Evolutionary conservation across 108 stramenopile genomes (phyloP), one percentile per base, ranked within the genome.

Genomic region (Conticribra weissflogii): DNA sequence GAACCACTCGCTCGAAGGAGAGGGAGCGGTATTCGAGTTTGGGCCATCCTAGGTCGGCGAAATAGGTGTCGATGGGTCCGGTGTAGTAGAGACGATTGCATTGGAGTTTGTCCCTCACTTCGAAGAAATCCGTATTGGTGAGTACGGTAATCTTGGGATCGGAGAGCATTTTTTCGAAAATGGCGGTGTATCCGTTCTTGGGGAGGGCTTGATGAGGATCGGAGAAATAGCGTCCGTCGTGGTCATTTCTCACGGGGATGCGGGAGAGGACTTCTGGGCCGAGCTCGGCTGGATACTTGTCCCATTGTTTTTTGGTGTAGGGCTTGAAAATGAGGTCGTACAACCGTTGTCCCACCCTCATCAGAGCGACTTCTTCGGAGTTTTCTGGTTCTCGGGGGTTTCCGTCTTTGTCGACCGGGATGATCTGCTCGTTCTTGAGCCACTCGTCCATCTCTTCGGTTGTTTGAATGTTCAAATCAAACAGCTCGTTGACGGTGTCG

Each of bases 291-390:
- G 93, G 93, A 29, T 80, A 61, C 53, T 82, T 86, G 29, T 72
- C 86, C 93, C 93, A 94, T 65, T 94, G 93, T 50, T 94, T 94
- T 41, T 63, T 78, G 1, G 93, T 94, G 71, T 91, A 94, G 0
- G 87, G 85, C 18, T 85, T 55, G 73, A 94, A 94, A 32, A 91
- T 85, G 14, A 83, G 57, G 18, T 91, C 71, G 68, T 90, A 94
- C 53, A 94, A 62, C 22, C 80, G 71, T 25, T 51, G 36, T n/a
- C 92, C 92, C 16, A 94, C 92, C 8, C 87, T 69, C 8, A 81
- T 62, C 46, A 84, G 45, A 18, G 89, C 92, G 85, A 91, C 86
- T 63, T 94, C 90, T 70, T 90, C 89, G 14, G 87, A 77, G 68
- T 94, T 87, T 27, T 36, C 15, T 9, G 83, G 61, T 41, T 73